A percentile compares a stretch with the other conserved stretches of the same genome.
Conservation (phyloP, 1,284 basidiomycete genomes). For the Ganoderma sp. region DNA sequence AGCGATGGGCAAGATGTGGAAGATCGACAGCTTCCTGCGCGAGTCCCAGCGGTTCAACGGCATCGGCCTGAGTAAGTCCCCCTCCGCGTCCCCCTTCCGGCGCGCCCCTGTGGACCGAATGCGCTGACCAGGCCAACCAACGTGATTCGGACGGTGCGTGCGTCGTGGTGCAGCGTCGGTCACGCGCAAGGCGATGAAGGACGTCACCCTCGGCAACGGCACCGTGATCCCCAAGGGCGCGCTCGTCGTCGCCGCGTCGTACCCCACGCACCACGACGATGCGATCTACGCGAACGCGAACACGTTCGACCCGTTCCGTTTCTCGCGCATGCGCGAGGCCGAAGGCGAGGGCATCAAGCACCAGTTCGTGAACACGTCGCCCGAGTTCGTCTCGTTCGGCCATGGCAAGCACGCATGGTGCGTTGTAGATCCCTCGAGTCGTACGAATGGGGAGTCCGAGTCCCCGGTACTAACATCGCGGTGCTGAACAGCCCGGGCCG, state of each 20-base stretch:
- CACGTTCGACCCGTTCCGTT: constrained; percentile 19
- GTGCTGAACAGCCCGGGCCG: constrained; percentile 45
- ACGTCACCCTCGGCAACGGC: constrained; percentile 50
- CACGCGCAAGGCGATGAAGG: constrained; percentile 44
- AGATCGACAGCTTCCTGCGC: constrained; percentile 59
- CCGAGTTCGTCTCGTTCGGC: constrained; percentile 38
- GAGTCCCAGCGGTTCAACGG: constrained; percentile 51
- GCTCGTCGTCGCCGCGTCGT: constrained; percentile 12
- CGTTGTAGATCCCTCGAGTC: neutral
- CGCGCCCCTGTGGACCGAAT: too few relatives aligned
- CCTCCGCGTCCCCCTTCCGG: neutral
- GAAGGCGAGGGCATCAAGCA: constrained; percentile 33
- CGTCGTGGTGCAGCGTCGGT: constrained; percentile 39
- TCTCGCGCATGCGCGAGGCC: constrained; percentile 26
- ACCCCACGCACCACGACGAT: constrained; percentile 26
- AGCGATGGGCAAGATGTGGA: constrained; percentile 51
- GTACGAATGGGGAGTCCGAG: neutral
- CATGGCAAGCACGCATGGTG: constrained; percentile 24
- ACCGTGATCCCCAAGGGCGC: constrained; percentile 47
- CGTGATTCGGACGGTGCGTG: neutral
- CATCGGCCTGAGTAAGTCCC: constrained; percentile 32
- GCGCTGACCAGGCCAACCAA: too few relatives aligned
- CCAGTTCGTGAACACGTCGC: constrained; percentile 34
- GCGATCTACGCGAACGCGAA: constrained; percentile 22
- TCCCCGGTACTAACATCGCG: neutral